Conservation (phyloP, 331 rosid species). For the Quercus phellos region DNA sequence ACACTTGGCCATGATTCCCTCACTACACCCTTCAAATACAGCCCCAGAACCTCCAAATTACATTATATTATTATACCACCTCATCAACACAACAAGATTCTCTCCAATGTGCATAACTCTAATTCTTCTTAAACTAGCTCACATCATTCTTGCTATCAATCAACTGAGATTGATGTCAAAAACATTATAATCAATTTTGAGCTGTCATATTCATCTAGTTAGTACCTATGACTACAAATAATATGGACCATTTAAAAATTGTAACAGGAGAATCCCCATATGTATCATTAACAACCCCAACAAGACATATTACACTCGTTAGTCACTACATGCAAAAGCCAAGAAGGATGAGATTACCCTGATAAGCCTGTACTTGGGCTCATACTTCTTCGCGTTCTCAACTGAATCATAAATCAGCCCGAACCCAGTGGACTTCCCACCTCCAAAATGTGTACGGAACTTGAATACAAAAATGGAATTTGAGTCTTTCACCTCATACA, state of each 20-base stretch:
- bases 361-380: constrained; percentile 52
- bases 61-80: no score
- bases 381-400: constrained; percentile 46
- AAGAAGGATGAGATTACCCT: constrained; percentile 31
- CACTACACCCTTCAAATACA: no score
- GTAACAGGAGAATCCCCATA: neutral
- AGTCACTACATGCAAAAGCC: neutral
- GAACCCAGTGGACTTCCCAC: constrained; percentile 45
- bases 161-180: no score
- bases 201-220: neutral
- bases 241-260: neutral
- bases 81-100: no score
- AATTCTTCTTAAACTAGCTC: no score
- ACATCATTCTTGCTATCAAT: no score
- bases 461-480: constrained; percentile 47
- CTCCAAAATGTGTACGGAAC: constrained; percentile 59
- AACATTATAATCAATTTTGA: neutral
- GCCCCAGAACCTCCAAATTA: no score
- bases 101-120: no score
- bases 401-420: constrained; percentile 46
- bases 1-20: no score
- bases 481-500: constrained; percentile 45
- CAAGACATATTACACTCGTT: neutral
- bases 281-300: neutral
- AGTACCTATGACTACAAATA: neutral